phyloP scores from a whole-genome alignment of 1,284 basidiomycete species.

The Phaffia rhodozyma region DNA sequence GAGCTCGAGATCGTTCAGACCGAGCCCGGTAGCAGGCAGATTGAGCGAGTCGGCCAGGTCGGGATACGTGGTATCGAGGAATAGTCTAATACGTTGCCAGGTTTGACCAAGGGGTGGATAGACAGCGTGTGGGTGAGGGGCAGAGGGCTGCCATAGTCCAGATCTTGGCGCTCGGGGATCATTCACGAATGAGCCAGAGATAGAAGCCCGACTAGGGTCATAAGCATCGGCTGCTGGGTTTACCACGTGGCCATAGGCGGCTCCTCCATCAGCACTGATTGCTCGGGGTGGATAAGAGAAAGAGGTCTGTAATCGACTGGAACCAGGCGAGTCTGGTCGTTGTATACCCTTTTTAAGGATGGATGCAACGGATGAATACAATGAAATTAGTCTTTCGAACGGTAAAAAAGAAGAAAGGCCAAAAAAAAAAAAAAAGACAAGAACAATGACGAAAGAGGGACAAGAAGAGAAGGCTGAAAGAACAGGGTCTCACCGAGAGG shows the following conservation, averaged over 20 bases:
- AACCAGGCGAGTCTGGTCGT: slow-evolving; percentile 8
- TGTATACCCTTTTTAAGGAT: not conserved
- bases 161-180: not conserved
- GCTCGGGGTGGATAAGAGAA: slow-evolving; percentile 11
- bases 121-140: slow-evolving; percentile 15
- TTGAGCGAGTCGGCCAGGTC: slow-evolving; percentile 85
- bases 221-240: slow-evolving; percentile 1
- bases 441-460: not conserved
- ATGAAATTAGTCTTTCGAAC: no score
- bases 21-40: slow-evolving; percentile 61
- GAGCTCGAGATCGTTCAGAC: slow-evolving; percentile 63
- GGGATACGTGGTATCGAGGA: slow-evolving; percentile 69
- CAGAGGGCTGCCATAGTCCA: not conserved
- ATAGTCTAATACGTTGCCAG: slow-evolving; percentile 63
- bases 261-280: not conserved
- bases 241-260: slow-evolving; percentile 4
- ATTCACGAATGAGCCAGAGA: slow-evolving; percentile 1
- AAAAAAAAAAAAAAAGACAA: no score
- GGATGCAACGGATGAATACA: no score
- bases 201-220: not conserved
- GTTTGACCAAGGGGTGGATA: slow-evolving; percentile 66
- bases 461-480: not conserved
- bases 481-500: not conserved
- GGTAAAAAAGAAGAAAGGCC: no score
- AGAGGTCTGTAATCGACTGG: slow-evolving; percentile 1